These are phyloP conservation scores for Microsporum ferrugineum DNA, from an alignment of 2,329 filamentous ascomycete genomes.

Conservation along the genomic window DNA sequence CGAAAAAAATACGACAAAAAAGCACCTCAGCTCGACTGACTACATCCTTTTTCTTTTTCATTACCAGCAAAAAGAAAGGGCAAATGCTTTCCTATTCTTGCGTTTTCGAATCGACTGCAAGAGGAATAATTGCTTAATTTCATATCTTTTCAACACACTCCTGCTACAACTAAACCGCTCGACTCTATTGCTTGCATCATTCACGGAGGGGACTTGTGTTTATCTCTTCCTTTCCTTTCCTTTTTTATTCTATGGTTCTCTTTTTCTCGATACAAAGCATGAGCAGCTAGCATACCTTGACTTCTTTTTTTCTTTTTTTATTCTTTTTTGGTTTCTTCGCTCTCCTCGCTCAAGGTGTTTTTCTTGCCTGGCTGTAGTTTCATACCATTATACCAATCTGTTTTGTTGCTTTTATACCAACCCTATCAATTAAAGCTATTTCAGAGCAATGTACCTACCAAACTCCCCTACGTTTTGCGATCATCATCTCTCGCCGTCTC, in stretches of 20 bases:
- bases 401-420: constrained; percentile 1
- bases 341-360: not conserved
- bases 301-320: not conserved
- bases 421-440: not conserved
- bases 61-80: not conserved
- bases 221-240: not conserved
- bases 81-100: not conserved
- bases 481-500: not conserved
- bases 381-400: constrained; percentile 8
- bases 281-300: constrained; percentile 3
- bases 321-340: not conserved
- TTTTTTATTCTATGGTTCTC: not conserved
- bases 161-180: not conserved
- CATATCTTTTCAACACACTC: not conserved
- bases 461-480: not conserved
- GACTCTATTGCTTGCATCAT: not conserved
- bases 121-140: not conserved
- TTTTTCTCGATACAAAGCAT: not conserved
- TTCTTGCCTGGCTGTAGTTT: constrained; percentile 1
- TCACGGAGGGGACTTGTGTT: not conserved
- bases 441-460: not conserved
- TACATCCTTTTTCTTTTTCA: not conserved
- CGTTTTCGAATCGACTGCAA: not conserved
- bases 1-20: not conserved
- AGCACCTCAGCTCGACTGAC: not conserved